Conservation (phyloP, 192 early-diverging fungal genomes). For the Coemansia sp. region DNA sequence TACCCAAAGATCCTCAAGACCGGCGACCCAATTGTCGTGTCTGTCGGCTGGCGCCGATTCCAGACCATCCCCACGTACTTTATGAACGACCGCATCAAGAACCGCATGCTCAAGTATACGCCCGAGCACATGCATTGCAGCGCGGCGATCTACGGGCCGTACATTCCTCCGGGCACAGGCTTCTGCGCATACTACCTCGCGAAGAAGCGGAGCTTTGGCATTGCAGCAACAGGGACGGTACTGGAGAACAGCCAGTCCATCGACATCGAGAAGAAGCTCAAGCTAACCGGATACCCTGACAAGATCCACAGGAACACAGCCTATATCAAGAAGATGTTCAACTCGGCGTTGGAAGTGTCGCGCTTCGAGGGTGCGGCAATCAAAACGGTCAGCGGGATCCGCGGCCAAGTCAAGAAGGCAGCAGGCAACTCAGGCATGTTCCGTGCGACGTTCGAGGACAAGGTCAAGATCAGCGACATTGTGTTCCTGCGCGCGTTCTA, state of each 20-base stretch:
- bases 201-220: slow-evolving; percentile 87
- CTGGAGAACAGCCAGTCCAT: slow-evolving; percentile 90
- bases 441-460: slow-evolving; percentile 98
- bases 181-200: slow-evolving; percentile 78
- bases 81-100: slow-evolving; percentile 87
- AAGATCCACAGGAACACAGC: slow-evolving; percentile 98
- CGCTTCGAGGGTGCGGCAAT: slow-evolving; percentile 98
- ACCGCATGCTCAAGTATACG: slow-evolving; percentile 98
- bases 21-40: slow-evolving; percentile 97
- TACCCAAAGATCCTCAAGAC: slow-evolving; percentile 94
- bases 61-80: slow-evolving; percentile 96
- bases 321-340: slow-evolving; percentile 99
- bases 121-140: slow-evolving; percentile 99
- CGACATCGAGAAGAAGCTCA: slow-evolving; percentile 99
- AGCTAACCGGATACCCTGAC: slow-evolving; percentile 91
- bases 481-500: slow-evolving; percentile 98
- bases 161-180: slow-evolving; percentile 92
- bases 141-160: slow-evolving; percentile 94
- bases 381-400: slow-evolving; percentile 94
- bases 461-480: slow-evolving; percentile 96
- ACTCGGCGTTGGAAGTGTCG: slow-evolving; percentile 91
- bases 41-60: slow-evolving; percentile 97
- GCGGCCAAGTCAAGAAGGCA: slow-evolving; percentile 97
- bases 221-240: slow-evolving; percentile 94
- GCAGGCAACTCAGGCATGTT: slow-evolving; percentile 87